A percentile compares a stretch with the other conserved stretches of the same genome.
phyloP scores from a whole-genome alignment of 306 rosid genomes.

The Arachis hypogaea region DNA sequence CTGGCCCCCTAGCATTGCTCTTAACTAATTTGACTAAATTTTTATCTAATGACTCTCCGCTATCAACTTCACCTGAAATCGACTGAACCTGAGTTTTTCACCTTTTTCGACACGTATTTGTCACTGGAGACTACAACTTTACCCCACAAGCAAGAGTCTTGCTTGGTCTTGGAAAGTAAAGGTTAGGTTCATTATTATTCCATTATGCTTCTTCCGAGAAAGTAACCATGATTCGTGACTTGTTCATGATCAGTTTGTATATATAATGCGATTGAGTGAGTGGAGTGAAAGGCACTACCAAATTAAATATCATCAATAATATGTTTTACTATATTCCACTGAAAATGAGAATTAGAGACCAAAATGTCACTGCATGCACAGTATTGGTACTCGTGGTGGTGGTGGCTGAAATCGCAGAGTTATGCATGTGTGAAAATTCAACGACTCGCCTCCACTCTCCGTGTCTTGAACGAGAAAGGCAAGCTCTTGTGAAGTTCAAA shows the following conservation, averaged over 20 bases:
- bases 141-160: too few relatives aligned
- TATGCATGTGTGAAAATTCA: constrained; percentile 30
- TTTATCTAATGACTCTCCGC: too few relatives aligned
- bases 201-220: too few relatives aligned
- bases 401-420: background rate
- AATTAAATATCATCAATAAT: background rate
- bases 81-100: too few relatives aligned
- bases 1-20: too few relatives aligned
- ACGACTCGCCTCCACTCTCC: background rate
- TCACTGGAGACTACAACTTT: background rate
- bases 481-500: constrained; percentile 35
- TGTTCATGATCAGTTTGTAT: background rate
- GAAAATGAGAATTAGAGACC: constrained; percentile 8
- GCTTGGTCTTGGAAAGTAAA: too few relatives aligned
- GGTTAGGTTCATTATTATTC: too few relatives aligned
- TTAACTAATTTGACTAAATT: too few relatives aligned
- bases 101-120: background rate
- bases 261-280: background rate
- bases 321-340: background rate
- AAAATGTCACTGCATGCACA: background rate
- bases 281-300: background rate
- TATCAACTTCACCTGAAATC: too few relatives aligned
- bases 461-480: constrained; percentile 21
- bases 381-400: background rate
- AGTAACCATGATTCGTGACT: too few relatives aligned